Evolutionary conservation across 1,284 basidiomycete species (phyloP), one percentile per base, ranked within the genome.

Genomic region (Takashimella tepidaria): DNA sequence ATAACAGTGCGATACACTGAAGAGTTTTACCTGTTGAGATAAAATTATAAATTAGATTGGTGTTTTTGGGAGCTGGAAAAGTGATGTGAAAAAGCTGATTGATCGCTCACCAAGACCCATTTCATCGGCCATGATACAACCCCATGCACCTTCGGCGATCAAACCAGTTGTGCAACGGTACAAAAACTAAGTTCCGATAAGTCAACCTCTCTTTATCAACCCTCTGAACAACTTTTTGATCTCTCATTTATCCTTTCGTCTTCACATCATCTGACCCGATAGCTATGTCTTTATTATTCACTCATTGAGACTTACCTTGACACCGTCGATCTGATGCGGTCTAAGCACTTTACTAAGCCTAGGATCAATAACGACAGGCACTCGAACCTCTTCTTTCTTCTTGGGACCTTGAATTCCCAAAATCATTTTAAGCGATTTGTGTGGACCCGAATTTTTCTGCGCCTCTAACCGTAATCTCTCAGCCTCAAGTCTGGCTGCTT

Each of bases 71-170:
- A n/a, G n/a, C n/a, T n/a, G n/a, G n/a, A n/a, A n/a, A n/a, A n/a
- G n/a, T n/a, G 12, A 22, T 10, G 26, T 11, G 20, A 53, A 54
- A 19, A 60, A 54, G 45, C n/a, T n/a, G n/a, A n/a, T n/a, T n/a
- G n/a, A n/a, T n/a, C 27, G 63, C 74, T 57, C 51, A 74, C 91
- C 89, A 21, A 95, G 83, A 69, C 96, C 95, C 95, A 98, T 98
- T 76, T 97, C 95, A 70, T 98, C 95, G 0, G 96, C 95, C 88
- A 98, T 93, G 70, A 98, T 98, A 67, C 92, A 97, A 0, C 95
- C 95, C 66, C 92, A 92, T 53, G 95, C 92, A 62, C 91, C 89
- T 49, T 92, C 85, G 23, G 88, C 88, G 48, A 93, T 77, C 84
- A 96, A 88, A 2, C 93, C 96, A 0, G 91, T 97, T 6, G 92